Base-by-base conservation (phyloP, 1,284 basidiomycete species). In the Ceratobasidium sp. region DNA sequence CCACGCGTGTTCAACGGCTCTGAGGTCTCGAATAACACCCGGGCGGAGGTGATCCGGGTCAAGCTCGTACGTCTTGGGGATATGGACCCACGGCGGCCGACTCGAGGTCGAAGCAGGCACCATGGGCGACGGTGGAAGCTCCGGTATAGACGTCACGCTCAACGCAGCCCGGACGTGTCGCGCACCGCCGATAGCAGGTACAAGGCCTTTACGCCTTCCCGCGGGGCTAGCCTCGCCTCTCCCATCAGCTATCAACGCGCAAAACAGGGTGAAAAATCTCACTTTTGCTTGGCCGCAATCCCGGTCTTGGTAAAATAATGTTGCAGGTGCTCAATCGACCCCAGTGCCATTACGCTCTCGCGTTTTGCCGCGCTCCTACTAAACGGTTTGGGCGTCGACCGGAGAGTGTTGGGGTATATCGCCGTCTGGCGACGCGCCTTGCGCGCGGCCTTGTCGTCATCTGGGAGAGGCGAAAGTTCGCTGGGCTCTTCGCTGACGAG, bases 271-370 rank as follows among this genome's bases (percentile, higher is more conserved):
- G 59, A n/a, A 46, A 70, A 66, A 70, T 65, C 92, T 84, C 84
- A 94, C 93, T 89, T 90, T 83, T 88, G 89, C 86, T 92, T 92
- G 35, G 92, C 88, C 20, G 87, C 88, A 76, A 94, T 88, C 4
- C 93, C 93, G 0, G 92, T 91, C 88, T 95, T 95, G 6, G 94
- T 94, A 81, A 95, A 95, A 82, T 94, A 94, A 82, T 96, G 92
- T 85, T 96, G 94, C 68, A 96, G 88, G 83, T 95, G 93, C 82
- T 95, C 93, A 80, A 96, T 96, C 83, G 93, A 94, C 38, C 94
- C 94, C 27, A 96, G 85, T 0, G 93, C 90, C 92, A 95, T 92
- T 23, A 96, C 95, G 82, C 93, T 94, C 83, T 94, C 92, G 59
- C 95, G 88, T 85, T 95, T 95, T 6, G 93, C 93, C 3, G 95